These are phyloP conservation scores for Diaporthe destruens DNA, from an alignment of 2,329 filamentous ascomycete genomes.

Conservation along the genomic window DNA sequence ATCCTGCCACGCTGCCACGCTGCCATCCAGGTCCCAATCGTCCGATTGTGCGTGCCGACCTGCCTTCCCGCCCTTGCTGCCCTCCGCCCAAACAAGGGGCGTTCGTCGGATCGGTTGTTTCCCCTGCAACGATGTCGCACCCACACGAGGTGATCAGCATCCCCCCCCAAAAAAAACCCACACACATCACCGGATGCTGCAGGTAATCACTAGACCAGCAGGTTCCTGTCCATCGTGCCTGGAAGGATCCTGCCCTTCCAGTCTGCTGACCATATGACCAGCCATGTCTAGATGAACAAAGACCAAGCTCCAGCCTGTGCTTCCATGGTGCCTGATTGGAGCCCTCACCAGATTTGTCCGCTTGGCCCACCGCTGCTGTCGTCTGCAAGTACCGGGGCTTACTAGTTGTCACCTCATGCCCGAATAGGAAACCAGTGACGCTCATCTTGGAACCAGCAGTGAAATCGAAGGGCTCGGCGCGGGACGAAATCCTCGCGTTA, in stretches of 20 bases:
- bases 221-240: constrained; percentile 29
- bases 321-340: constrained; percentile 27
- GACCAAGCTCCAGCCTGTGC: neutral
- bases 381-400: constrained; percentile 21
- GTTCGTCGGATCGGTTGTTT: constrained; percentile 32
- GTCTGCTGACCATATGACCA: constrained; percentile 17
- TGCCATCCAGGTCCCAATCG: neutral
- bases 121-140: constrained; percentile 25
- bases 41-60: constrained; percentile 1
- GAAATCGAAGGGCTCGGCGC: neutral
- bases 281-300: neutral
- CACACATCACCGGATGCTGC: constrained; percentile 32
- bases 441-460: constrained; percentile 25
- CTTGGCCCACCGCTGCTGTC: constrained; percentile 16
- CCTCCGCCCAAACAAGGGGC: neutral
- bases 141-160: constrained; percentile 27
- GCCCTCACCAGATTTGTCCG: constrained; percentile 14
- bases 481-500: neutral
- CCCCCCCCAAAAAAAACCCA: neutral
- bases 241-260: constrained; percentile 22
- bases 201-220: constrained; percentile 30
- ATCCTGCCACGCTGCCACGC: neutral
- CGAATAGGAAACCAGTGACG: constrained; percentile 7
- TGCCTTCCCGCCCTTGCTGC: neutral
- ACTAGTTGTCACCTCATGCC: constrained; percentile 19